A percentile compares a stretch with the other conserved stretches of the same genome.
Conservation (phyloP, 2,329 filamentous ascomycete species). For the Phoma sp. region DNA sequence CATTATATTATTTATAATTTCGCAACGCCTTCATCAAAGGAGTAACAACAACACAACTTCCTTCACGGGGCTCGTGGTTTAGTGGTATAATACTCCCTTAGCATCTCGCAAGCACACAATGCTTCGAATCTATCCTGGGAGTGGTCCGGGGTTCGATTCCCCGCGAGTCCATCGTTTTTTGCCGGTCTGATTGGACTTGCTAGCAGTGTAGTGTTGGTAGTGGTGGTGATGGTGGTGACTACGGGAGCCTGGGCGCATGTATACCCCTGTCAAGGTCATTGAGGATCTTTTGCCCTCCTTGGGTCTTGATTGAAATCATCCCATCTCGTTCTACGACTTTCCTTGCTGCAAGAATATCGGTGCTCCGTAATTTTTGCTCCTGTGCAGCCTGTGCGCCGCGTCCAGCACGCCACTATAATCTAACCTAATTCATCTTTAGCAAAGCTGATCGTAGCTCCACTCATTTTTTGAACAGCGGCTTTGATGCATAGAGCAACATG, state of each 20-base stretch:
- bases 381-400: not conserved
- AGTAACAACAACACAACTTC: no score
- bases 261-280: no score
- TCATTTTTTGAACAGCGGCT: no score
- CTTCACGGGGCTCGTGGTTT: not conserved
- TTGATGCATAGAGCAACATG: no score
- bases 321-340: not conserved
- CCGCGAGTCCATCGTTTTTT: conserved; percentile 15
- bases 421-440: no score
- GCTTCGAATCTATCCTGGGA: conserved; percentile 8
- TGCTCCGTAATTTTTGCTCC: not conserved
- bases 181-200: not conserved
- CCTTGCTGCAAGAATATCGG: not conserved
- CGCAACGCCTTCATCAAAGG: not conserved
- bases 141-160: conserved; percentile 23
- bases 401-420: not conserved
- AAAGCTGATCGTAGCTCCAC: no score
- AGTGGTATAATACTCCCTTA: conserved; percentile 13
- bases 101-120: not conserved
- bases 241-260: no score
- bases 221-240: no score
- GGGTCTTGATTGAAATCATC: no score
- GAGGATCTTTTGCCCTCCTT: no score
- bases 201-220: no score
- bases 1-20: no score